Evolutionary conservation across 331 rosid genomes (phyloP).

Genomic region (Rosa hybrid): DNA sequence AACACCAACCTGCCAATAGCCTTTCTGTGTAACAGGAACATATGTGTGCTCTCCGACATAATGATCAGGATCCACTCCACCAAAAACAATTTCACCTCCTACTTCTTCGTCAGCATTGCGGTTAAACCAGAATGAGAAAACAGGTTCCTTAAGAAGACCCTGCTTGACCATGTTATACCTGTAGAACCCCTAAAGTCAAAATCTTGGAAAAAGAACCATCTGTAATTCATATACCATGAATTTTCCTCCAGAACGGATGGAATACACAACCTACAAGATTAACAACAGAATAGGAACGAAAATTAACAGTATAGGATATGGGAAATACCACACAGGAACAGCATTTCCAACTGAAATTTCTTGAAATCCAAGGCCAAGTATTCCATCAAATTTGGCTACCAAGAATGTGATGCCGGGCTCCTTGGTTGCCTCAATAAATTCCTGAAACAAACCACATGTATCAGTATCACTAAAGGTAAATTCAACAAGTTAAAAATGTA

Average conservation of each 20-base stretch:
- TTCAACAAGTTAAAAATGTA: background rate
- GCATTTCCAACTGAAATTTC: constrained; percentile 64
- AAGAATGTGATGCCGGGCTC: constrained; percentile 63
- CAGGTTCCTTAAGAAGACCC: constrained; percentile 60
- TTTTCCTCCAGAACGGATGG: background rate
- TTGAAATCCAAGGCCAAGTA: constrained; percentile 70
- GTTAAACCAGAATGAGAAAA: constrained; percentile 73
- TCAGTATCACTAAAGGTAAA: background rate
- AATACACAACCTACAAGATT: background rate
- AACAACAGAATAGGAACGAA: constrained; percentile 5
- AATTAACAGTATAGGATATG: background rate
- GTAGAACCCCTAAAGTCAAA: constrained; percentile 28
- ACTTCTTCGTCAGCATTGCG: constrained; percentile 58
- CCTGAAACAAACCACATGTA: constrained; percentile 28
- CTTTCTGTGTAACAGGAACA: constrained; percentile 13
- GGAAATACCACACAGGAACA: constrained; percentile 52
- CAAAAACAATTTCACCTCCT: constrained; percentile 50
- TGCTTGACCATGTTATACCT: constrained; percentile 76
- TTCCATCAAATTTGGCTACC: constrained; percentile 68
- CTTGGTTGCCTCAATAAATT: constrained; percentile 68
- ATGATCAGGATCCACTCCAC: constrained; percentile 2
- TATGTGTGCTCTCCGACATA: constrained; percentile 8
- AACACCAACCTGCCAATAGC: constrained; percentile 45
- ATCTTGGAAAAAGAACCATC: constrained; percentile 5
- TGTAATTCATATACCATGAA: constrained; percentile 1